Evolutionary conservation across 805 yeast species (phyloP), one percentile per base, ranked within the genome.

Genomic region (Saccharomycopsis sp.): DNA sequence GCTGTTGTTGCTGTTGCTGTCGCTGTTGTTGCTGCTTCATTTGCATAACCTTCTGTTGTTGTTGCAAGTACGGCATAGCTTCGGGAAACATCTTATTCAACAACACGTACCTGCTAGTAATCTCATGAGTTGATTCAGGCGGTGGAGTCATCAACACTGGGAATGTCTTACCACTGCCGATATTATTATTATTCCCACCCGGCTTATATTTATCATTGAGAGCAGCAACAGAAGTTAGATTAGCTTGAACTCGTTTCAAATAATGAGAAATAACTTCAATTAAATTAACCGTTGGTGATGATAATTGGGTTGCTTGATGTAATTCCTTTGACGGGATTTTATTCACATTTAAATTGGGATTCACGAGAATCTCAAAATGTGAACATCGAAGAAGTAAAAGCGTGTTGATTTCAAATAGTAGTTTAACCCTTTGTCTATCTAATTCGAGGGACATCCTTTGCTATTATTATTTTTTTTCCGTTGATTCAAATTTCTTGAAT

Each of bases 181-280:
- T n/a, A 16, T n/a, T n/a, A 13, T 8, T 32, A n/a, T n/a, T 13
- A 14, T 27, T 24, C 1, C 41, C 41, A 17, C 19, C 16, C 4
- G 23, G 40, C 28, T 41, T 40, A 14, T 48, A 43, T 28, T 42
- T 41, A 22, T 49, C 52, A 26, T 49, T 46, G 20, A 49, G 27
- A 20, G 42, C 50, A n/a, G 47, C 52, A 13, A 49, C 42, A 20
- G 50, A 49, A 3, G 52, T 43, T 23, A 49, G 36, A 35, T 49
- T 49, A 20, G 34, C 48, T 29, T 49, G 47, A 3, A 49, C 50
- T 17, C 52, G 21, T 31, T 23, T 37, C 34, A 46, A 41, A 41
- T 46, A 49, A 16, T 49, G 43, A 16, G 35, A 39, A n/a, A 46
- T 27, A 4, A 43, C 11, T 27, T 47, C 48, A 3, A 22, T 31